Evolutionary conservation across 2,329 filamentous ascomycete species (phyloP).

Genomic region (Ciborinia camelliae): DNA sequence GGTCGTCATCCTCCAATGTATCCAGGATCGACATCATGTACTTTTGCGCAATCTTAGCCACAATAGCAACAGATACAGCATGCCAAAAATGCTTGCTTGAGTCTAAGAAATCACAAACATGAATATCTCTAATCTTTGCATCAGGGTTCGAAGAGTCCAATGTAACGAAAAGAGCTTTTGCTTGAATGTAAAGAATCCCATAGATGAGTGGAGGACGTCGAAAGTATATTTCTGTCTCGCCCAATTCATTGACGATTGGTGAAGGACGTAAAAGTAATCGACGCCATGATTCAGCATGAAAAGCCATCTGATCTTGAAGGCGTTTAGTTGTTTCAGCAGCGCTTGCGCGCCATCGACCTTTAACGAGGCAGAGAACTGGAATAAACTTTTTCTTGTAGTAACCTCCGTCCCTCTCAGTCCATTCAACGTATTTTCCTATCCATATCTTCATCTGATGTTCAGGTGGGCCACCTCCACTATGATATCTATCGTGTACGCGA

Average conservation of each 20-base stretch:
- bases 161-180: constrained; percentile 34
- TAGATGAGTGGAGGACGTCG: constrained; percentile 36
- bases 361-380: constrained; percentile 30
- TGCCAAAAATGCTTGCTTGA: constrained; percentile 38
- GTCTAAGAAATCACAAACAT: constrained; percentile 34
- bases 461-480: constrained; percentile 22
- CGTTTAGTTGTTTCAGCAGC: constrained; percentile 25
- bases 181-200: constrained; percentile 36
- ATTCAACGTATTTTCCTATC: constrained; percentile 36
- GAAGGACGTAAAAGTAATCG: constrained; percentile 25
- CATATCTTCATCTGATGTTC: constrained; percentile 34
- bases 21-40: constrained; percentile 36
- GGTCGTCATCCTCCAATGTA: constrained; percentile 30
- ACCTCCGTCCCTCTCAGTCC: constrained; percentile 38
- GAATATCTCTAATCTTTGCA: constrained; percentile 31
- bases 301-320: constrained; percentile 33
- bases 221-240: constrained; percentile 28
- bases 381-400: constrained; percentile 33
- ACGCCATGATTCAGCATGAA: constrained; percentile 33
- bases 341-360: constrained; percentile 24
- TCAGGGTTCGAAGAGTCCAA: constrained; percentile 34
- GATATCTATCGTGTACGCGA: constrained; percentile 31
- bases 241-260: constrained; percentile 25
- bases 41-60: constrained; percentile 34
- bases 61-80: constrained; percentile 37